phyloP scores from a whole-genome alignment of 805 yeast genomes.

The Cyberlindnera japonica region DNA sequence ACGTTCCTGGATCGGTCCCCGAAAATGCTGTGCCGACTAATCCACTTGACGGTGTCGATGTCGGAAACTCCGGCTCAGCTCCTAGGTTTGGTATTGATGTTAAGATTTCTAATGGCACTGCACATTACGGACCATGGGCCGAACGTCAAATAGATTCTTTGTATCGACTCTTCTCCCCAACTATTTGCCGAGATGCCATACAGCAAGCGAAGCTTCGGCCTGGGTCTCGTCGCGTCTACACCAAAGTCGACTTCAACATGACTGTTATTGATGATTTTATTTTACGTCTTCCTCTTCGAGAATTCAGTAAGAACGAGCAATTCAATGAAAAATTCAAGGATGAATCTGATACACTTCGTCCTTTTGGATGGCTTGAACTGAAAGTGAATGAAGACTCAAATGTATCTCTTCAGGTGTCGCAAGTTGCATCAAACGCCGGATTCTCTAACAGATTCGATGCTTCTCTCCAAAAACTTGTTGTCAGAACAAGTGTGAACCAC shows the following conservation, averaged over 20 bases:
- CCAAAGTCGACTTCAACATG: slow-evolving; percentile 53
- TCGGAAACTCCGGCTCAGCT: slow-evolving; percentile 55
- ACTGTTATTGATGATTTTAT: slow-evolving; percentile 62
- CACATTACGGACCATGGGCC: slow-evolving; percentile 95
- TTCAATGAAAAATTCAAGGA: slow-evolving; percentile 31
- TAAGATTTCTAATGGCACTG: slow-evolving; percentile 52
- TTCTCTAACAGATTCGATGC: slow-evolving; percentile 48
- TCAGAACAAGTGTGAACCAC: slow-evolving; percentile 85
- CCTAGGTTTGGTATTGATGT: slow-evolving; percentile 64
- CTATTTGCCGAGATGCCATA: slow-evolving; percentile 51
- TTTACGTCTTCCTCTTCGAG: slow-evolving; percentile 78
- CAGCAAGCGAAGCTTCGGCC: slow-evolving; percentile 39
- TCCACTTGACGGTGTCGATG: slow-evolving; percentile 44
- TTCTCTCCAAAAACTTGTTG: slow-evolving; percentile 51
- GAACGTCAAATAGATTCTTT: slow-evolving; percentile 74
- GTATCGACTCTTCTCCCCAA: slow-evolving; percentile 66
- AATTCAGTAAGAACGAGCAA: slow-evolving; percentile 68
- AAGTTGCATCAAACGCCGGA: slow-evolving; percentile 53
- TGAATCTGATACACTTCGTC: slow-evolving; percentile 42
- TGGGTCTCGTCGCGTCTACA: slow-evolving; percentile 53
- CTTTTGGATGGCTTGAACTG: slow-evolving; percentile 92
- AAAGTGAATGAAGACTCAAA: slow-evolving; percentile 54
- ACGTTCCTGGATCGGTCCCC: slow-evolving; percentile 65
- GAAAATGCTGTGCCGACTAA: slow-evolving; percentile 29
- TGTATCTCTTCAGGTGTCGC: slow-evolving; percentile 42